Conservation (phyloP, 2,329 filamentous ascomycete genomes). For the Neofusicoccum sp. region DNA sequence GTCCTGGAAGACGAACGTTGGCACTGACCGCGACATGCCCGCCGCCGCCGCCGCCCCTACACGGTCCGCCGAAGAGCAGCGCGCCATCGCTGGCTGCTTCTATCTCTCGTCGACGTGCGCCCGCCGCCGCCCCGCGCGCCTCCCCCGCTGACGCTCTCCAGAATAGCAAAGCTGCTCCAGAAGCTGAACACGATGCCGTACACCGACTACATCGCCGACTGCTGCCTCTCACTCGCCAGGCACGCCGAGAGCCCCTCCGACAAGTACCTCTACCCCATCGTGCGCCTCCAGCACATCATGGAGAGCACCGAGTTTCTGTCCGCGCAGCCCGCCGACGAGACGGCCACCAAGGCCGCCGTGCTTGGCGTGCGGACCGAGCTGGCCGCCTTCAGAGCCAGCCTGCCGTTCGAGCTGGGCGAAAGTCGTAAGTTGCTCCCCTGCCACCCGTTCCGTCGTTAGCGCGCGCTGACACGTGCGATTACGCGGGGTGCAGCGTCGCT, state of each 20-base stretch:
- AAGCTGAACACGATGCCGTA: slow-evolving; percentile 43
- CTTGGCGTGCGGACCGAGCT: slow-evolving; percentile 35
- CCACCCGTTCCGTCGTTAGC: neutral
- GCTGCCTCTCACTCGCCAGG: slow-evolving; percentile 36
- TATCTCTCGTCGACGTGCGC: slow-evolving; percentile 47
- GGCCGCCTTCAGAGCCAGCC: slow-evolving; percentile 34
- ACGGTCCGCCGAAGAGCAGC: slow-evolving; percentile 40
- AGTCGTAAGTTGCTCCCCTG: slow-evolving; percentile 32
- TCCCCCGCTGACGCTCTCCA: slow-evolving; percentile 26
- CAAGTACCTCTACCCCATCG: slow-evolving; percentile 39
- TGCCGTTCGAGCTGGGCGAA: slow-evolving; percentile 32
- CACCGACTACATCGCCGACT: slow-evolving; percentile 39
- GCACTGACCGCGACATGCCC: slow-evolving; percentile 22
- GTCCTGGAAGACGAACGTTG: slow-evolving; percentile 27
- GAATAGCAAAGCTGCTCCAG: slow-evolving; percentile 40
- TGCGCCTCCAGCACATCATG: slow-evolving; percentile 40
- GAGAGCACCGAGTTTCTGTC: slow-evolving; percentile 12
- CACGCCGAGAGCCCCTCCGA: slow-evolving; percentile 37
- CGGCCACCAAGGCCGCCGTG: slow-evolving; percentile 33
- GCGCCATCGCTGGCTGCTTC: slow-evolving; percentile 48
- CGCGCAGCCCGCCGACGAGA: neutral
- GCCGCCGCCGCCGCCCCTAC: neutral
- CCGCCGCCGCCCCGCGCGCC: neutral
- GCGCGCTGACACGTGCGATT: neutral
- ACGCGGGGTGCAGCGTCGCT: slow-evolving; percentile 34